These are phyloP conservation scores for Ogataea henricii DNA, from an alignment of 805 yeast species.

Conservation along the genomic window DNA sequence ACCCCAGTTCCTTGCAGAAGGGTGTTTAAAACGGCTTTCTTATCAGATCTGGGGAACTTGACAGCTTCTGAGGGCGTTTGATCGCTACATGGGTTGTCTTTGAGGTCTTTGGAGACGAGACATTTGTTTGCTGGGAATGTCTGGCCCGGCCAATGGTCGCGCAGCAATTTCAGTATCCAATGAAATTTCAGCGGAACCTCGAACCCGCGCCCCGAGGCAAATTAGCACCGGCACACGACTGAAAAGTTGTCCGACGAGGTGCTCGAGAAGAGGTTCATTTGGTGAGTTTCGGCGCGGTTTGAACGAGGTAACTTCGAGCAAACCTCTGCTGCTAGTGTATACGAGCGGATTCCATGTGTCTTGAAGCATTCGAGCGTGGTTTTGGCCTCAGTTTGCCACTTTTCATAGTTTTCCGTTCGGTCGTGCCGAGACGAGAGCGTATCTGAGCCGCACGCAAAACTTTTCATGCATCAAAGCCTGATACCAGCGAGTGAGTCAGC, in stretches of 20 bases:
- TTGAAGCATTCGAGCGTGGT: too few species aligned
- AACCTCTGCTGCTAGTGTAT: too few species aligned
- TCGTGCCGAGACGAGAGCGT: not conserved
- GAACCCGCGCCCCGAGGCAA: constrained; percentile 4
- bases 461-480: constrained; percentile 11
- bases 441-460: constrained; percentile 13
- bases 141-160: constrained; percentile 6
- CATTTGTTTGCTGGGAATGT: not conserved
- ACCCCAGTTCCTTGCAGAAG: constrained; percentile 9
- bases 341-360: too few species aligned
- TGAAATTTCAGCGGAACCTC: constrained; percentile 4
- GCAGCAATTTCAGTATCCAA: constrained; percentile 6
- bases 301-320: not conserved
- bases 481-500: constrained; percentile 1
- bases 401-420: too few species aligned
- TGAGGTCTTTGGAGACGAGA: not conserved
- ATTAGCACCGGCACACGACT: not conserved
- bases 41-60: constrained; percentile 7
- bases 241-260: not conserved
- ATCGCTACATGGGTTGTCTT: not conserved
- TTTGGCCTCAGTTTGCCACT: too few species aligned
- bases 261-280: not conserved
- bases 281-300: not conserved
- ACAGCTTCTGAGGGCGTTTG: not conserved
- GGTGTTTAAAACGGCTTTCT: constrained; percentile 5